Base-by-base conservation (phyloP, 768 basidiomycete genomes). In the Rhodotorula graminis region DNA sequence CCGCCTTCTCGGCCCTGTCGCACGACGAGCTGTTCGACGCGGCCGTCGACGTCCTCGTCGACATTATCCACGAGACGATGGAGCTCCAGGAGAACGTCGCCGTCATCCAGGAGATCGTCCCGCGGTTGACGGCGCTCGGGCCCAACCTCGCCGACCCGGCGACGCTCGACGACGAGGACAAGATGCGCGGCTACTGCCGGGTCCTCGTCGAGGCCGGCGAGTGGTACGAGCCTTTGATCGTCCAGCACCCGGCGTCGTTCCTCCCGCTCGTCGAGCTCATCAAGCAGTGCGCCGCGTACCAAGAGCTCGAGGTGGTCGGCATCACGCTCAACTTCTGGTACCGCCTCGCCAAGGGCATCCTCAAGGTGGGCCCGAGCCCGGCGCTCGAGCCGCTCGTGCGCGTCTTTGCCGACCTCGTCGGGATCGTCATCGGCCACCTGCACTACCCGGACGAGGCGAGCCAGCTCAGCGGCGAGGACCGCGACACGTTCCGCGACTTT, bases 271-370 rank as follows among this genome's bases (percentile, higher is more conserved):
- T 99, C 31, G 90, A 95, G 77, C 94, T 93, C 33, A 94, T 99
- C 76, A 90, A 90, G 16, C 87, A 90, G 78, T 98, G 95, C 79
- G 90, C 96, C 23, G 91, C 91, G 3, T 95, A 91, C 82, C 86
- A 86, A 25, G 93, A 97, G 80, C 88, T 98, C 69, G 96, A 98
- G 79, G 90, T 98, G 78, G 94, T 96, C 42, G 91, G 90, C 9
- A 94, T 98, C 81, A 98, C 96, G 19, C 97, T 98, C 84, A 88
- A 90, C 42, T 98, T 99, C 84, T 99, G 96, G 96, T 93, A 92
- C 88, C 89, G 90, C 27, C 88, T 99, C 49, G 90, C 93, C n/a
- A 89, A 91, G 78, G 88, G 87, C 66, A 87, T 98, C 37, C 88
- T 89, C 64, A 93, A 92, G 82, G 56, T 44, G 5, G 66, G 40